Evolutionary conservation across 305 asterid genomes (phyloP), one percentile per base, ranked within the genome.

Genomic region (Fraxinus sp.): DNA sequence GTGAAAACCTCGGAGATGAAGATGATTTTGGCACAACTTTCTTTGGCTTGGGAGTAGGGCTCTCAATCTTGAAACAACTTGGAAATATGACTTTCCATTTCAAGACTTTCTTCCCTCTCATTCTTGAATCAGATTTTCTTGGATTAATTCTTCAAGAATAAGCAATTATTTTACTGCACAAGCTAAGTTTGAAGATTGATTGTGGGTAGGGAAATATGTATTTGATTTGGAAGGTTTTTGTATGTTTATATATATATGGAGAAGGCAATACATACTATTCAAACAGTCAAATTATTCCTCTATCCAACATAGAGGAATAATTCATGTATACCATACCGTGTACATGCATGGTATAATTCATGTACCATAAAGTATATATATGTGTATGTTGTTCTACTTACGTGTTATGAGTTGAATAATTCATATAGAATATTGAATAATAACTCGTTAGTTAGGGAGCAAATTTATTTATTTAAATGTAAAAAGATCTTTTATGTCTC

Each of bases 11-110:
- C 13, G 76, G 46, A 30, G 76, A 71, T 14, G 46, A 71, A 1
- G 46, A 30, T 32, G 4, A 4, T 71, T 32, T 71, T 30, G 43
- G 43, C 16, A 71, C 76, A 71, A 71, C 76, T 71, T 71, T 71
- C 76, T 30, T 71, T 4, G 76, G 76, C 76, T 13, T 71, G 4
- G 43, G 41, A 30, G 20, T 71, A 71, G 43, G 43, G 46, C 14
- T 71, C 5, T 16, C 43, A 71, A 71, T 71, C 76, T 71, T 71
- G 43, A 71, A 71, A 71, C 76, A 71, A 32, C 76, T 71, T 71
- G 43, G 43, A 71, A 71, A 13, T 71, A 71, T 30, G 1, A 14
- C 22, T 5, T 71, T 20, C 43, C 20, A 30, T 71, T 71, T 71
- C 76, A 71, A 32, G 43, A 5, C 7, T 5, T 71, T 71, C 76